Base-by-base conservation (phyloP, 306 rosid genomes). In the Prunus salicina region DNA sequence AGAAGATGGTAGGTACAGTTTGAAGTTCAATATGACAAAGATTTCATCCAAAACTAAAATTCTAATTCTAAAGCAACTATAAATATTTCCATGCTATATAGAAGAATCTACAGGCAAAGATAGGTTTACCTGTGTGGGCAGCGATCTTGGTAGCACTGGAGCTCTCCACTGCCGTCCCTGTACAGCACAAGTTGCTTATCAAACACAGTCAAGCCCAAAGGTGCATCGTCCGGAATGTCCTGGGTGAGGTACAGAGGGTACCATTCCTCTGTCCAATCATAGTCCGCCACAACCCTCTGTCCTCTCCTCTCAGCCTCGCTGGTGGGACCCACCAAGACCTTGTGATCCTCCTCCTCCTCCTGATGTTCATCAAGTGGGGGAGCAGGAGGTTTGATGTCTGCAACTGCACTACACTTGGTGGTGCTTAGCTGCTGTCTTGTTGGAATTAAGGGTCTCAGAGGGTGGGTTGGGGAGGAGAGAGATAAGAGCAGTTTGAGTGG, bases 201-300 rank as follows among this genome's bases (percentile, higher is more conserved):
- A 52, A 86, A 95, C 41, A 95, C 97, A 15, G 66, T 87, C 79
- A 95, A 92, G 7, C 96, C 99, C 30, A 95, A 73, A 2, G 99
- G 99, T 4, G 99, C 97, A 71, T 95, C 99, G 2, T 85, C 83
- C 0, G 99, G 99, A 34, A 92, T 81, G 73, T 89, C 76, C 85
- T 74, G 47, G 27, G 97, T 77, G 47, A 95, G 86, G 72, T 95
- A 95, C 77, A 95, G 65, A 6, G 99, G 99, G 80, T 95, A 95
- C 99, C 99, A 95, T 79, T 95, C 99, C 73, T 92, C 82, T 1
- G 88, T 88, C 99, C 99, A 95, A 16, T 90, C 86, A 64, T 95
- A 95, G 5, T 89, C 92, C 43, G 78, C 97, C 81, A 79, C 80
- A 19, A 32, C 52, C 76, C 78, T 80, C 10, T 69, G 82, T 64